Conservation (phyloP, 345 rosid species). For the Punica granatum region DNA sequence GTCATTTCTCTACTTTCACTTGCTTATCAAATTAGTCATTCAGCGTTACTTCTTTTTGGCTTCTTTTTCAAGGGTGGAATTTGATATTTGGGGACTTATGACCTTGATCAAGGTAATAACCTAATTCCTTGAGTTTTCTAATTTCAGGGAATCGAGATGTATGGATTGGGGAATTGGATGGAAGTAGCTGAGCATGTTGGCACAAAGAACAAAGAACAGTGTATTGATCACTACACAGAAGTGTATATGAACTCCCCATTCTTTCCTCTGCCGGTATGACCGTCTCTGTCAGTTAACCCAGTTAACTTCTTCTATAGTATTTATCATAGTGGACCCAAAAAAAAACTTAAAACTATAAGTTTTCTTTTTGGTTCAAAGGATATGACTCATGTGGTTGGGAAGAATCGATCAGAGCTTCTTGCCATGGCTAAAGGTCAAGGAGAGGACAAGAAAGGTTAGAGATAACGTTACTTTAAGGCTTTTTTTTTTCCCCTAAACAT, state of each 20-base stretch:
- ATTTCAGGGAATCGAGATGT: constrained; percentile 91
- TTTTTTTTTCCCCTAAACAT: not conserved
- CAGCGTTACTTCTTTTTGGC: not conserved
- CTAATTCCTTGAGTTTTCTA: not conserved
- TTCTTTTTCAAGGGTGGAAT: constrained; percentile 1
- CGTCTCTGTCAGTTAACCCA: not conserved
- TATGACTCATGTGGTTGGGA: constrained; percentile 92
- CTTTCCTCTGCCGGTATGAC: constrained; percentile 89
- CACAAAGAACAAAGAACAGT: constrained; percentile 82
- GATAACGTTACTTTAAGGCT: not conserved
- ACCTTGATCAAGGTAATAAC: not conserved
- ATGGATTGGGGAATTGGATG: constrained; percentile 95
- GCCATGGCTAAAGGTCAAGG: constrained; percentile 91
- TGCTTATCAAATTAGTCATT: constrained; percentile 1
- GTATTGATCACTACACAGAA: constrained; percentile 70
- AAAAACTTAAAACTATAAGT: constrained; percentile 4
- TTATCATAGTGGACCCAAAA: not conserved
- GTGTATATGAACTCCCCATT: constrained; percentile 72
- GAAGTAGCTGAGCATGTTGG: constrained; percentile 99
- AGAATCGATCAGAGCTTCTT: constrained; percentile 87
- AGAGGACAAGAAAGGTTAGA: constrained; percentile 82
- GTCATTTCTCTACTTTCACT: not conserved
- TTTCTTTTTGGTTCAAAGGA: constrained; percentile 39
- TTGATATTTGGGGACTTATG: constrained; percentile 6
- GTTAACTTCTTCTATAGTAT: not conserved